A percentile compares a stretch with the other conserved stretches of the same genome.
These are phyloP conservation scores for Haemoproteus tartakovskyi DNA, from an alignment of 169 alveolate species.

Conservation along the genomic window DNA sequence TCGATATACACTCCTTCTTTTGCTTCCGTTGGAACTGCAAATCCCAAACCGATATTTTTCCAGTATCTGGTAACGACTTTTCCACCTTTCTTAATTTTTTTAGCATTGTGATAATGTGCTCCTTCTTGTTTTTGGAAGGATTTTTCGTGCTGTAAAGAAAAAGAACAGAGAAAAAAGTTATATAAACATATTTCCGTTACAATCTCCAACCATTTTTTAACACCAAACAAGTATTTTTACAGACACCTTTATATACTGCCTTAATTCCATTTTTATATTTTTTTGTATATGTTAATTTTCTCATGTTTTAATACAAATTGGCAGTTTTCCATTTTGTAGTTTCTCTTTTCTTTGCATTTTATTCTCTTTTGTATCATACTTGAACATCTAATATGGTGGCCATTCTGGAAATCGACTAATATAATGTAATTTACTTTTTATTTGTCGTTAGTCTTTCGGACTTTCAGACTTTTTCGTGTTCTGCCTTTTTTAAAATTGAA, in stretches of 20 bases:
- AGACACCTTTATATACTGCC: too few relatives aligned
- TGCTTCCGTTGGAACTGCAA: constrained; percentile 98
- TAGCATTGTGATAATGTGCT: constrained; percentile 82
- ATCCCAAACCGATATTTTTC: constrained; percentile 98
- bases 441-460: too few relatives aligned
- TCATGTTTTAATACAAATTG: too few relatives aligned
- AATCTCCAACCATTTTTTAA: background rate
- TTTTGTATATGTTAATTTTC: background rate
- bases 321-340: background rate
- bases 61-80: constrained; percentile 88
- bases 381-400: constrained; percentile 59
- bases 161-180: background rate
- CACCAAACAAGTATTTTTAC: background rate
- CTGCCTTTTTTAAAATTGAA: too few relatives aligned
- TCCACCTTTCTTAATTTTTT: constrained; percentile 81
- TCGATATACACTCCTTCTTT: constrained; percentile 97
- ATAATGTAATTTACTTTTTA: too few relatives aligned
- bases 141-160: constrained; percentile 72
- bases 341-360: background rate
- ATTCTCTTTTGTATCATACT: background rate
- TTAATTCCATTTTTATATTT: too few relatives aligned
- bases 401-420: too few relatives aligned
- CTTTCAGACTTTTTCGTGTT: too few relatives aligned
- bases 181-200: background rate
- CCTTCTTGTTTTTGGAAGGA: constrained; percentile 89